Evolutionary conservation across 805 yeast species (phyloP), one percentile per base, ranked within the genome.

Genomic region (Candida sphagnicola): DNA sequence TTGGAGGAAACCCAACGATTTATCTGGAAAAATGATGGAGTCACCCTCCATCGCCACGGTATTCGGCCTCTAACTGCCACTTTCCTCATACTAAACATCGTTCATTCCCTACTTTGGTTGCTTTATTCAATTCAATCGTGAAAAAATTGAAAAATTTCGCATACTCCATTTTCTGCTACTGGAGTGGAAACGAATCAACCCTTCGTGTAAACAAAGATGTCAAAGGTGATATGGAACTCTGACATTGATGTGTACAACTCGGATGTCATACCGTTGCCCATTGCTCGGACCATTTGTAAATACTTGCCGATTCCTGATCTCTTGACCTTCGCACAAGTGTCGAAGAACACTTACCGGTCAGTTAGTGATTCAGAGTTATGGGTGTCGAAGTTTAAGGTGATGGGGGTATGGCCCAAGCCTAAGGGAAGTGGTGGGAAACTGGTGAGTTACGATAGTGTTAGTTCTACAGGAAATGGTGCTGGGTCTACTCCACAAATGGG

Each of bases 151-250:
- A 16, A 15, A 30, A 11, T 30, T 15, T 30, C n/a, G n/a, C n/a
- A n/a, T n/a, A n/a, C n/a, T n/a, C n/a, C n/a, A n/a, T n/a, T n/a
- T n/a, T n/a, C n/a, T n/a, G n/a, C n/a, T n/a, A n/a, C n/a, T n/a
- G n/a, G n/a, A n/a, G n/a, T n/a, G n/a, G n/a, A n/a, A n/a, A n/a
- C n/a, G n/a, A n/a, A n/a, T n/a, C n/a, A n/a, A n/a, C n/a, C n/a
- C n/a, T n/a, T n/a, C n/a, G n/a, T n/a, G n/a, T n/a, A n/a, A n/a
- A 12, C 29, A 11, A 2, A 18, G 25, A 67, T 68, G 74, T 65
- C 74, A 12, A 70, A 63, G 43, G 72, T 68, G 38, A 55, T 68
- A 41, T 68, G 74, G 74, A 68, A 68, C 49, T 47, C 68, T 14
- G 74, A 68, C 50, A 68, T 68, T 26, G 73, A 68, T 44, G 73